Evolutionary conservation across 495 filamentous ascomycete species (phyloP), one percentile per base, ranked within the genome.

Genomic region (Penicillium desertorum): DNA sequence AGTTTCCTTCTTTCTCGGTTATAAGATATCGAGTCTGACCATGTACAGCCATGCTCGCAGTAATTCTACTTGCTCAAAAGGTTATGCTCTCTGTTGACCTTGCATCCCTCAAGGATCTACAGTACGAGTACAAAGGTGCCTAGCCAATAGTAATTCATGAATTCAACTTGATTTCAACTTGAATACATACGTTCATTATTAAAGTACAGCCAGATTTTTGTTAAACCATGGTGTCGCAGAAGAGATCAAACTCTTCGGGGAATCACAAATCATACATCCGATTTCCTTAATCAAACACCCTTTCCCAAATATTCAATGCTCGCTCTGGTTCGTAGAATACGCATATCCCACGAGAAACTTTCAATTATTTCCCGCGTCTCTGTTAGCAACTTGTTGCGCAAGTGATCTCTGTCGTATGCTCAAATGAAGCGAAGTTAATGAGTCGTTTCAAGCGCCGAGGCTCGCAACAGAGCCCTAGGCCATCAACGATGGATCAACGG

Each of bases 91-190:
- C 76, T 32, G 76, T 81, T 51, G 76, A 81, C 54, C 53, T 81
- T 8, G 63, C 69, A 10, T 54, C 70, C 25, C 71, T 83, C 23
- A 77, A 82, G 55, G 63, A 71, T 46, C 69, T 83, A 19, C 75
- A 71, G 52, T 83, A 83, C 58, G 68, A 64, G 47, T 81, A 81
- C 58, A 83, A 82, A 64, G 80, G 80, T 41, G 80, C 77, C 32
- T 82, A 70, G 37, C 6, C 29, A 43, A 27, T 37, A 10, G 30
- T 32, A 6, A 36, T 63, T 37, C 56, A 46, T 25, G 48, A 51
- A 49, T 34, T 34, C 30, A 17, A 39, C 36, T 32, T 30, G 12
- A 25, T 45, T 9, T 4, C 36, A 39, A 39, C 36, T 17, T 58
- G 23, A 34, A 14, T 34, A 60, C 44, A 46, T 56, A 54, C 45